phyloP scores from a whole-genome alignment of 2,329 filamentous ascomycete genomes.

The Cladosporium phlei region DNA sequence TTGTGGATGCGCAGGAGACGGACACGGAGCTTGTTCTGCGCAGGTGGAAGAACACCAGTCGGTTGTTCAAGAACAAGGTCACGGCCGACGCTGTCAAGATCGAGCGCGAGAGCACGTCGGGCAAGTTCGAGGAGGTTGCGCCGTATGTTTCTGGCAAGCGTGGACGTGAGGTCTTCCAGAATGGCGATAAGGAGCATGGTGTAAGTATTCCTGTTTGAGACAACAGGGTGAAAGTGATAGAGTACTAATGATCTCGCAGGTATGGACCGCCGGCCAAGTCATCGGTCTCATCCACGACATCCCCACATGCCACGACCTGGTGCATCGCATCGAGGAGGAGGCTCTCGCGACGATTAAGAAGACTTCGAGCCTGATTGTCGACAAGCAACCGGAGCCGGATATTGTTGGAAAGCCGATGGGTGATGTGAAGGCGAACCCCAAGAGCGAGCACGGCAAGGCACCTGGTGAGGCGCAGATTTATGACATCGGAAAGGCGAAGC shows the following conservation, averaged over 20 bases:
- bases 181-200: constrained; percentile 84
- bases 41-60: constrained; percentile 87
- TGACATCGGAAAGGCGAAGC: constrained; percentile 41
- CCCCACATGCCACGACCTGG: constrained; percentile 43
- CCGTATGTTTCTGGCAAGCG: constrained; percentile 85
- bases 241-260: constrained; percentile 44
- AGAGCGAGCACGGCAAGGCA: constrained; percentile 28
- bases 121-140: constrained; percentile 85
- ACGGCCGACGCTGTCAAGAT: constrained; percentile 73
- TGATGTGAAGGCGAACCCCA: constrained; percentile 18
- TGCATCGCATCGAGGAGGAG: constrained; percentile 44
- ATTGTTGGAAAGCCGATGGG: constrained; percentile 28
- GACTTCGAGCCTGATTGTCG: constrained; percentile 36
- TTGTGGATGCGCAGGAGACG: constrained; percentile 81
- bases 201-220: constrained; percentile 51
- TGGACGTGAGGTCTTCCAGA: constrained; percentile 84
- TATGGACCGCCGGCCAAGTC: constrained; percentile 96
- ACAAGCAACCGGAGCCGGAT: constrained; percentile 32
- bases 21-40: constrained; percentile 85
- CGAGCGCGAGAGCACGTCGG: constrained; percentile 74
- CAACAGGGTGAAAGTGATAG: neutral
- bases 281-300: constrained; percentile 59
- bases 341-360: constrained; percentile 39
- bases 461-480: constrained; percentile 39
- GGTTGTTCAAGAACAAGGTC: constrained; percentile 88